phyloP scores from a whole-genome alignment of 2,329 filamentous ascomycete genomes.

The Alternaria arborescens region DNA sequence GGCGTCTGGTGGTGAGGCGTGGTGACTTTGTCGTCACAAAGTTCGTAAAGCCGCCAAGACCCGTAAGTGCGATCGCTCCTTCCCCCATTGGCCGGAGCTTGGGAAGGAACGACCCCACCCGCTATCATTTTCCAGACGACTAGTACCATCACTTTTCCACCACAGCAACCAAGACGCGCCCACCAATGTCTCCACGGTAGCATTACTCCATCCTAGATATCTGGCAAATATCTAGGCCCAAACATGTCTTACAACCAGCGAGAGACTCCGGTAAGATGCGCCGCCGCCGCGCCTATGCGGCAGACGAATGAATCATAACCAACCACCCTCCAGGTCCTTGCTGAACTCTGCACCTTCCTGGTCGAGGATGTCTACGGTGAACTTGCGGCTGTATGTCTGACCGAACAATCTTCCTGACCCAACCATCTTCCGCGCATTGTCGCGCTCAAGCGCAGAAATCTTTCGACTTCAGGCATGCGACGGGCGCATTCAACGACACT shows the following conservation, averaged over 20 bases:
- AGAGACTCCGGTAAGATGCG: slow-evolving; percentile 47
- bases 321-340: slow-evolving; percentile 70
- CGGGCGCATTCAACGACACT: slow-evolving; percentile 11
- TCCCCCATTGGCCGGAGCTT: slow-evolving; percentile 19
- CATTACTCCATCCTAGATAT: slow-evolving; percentile 40
- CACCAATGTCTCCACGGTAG: slow-evolving; percentile 47
- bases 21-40: slow-evolving; percentile 10
- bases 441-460: not conserved
- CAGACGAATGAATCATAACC: slow-evolving; percentile 46
- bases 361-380: slow-evolving; percentile 91
- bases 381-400: slow-evolving; percentile 77
- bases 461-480: slow-evolving; percentile 9
- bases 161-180: not conserved
- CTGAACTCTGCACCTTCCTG: slow-evolving; percentile 89
- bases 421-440: not conserved
- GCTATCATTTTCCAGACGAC: slow-evolving; percentile 8
- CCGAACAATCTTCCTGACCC: not conserved
- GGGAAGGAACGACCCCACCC: slow-evolving; percentile 14
- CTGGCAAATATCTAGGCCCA: slow-evolving; percentile 47
- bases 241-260: slow-evolving; percentile 49
- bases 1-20: slow-evolving; percentile 24
- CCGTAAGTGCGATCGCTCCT: slow-evolving; percentile 15
- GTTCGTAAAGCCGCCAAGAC: slow-evolving; percentile 19
- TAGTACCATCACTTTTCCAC: not conserved
- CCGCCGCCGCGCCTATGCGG: slow-evolving; percentile 7